These are phyloP conservation scores for Moniliella sp. DNA, from an alignment of 1,284 basidiomycete species.

Conservation along the genomic window DNA sequence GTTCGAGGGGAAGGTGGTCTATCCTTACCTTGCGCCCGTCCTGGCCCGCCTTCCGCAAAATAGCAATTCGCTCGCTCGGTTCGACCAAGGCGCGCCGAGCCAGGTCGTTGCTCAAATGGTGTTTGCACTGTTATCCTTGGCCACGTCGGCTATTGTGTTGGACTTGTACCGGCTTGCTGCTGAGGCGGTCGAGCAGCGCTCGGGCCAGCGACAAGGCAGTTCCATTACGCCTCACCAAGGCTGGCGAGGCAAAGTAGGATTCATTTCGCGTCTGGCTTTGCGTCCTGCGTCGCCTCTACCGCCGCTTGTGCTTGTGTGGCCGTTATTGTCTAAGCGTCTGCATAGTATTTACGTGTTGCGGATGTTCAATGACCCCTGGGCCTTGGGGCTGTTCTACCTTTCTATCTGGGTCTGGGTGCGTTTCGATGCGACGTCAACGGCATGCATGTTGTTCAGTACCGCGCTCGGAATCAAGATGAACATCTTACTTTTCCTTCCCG, in stretches of 20 bases:
- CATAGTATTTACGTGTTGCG: slow-evolving; percentile 81
- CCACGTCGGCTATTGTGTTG: slow-evolving; percentile 10
- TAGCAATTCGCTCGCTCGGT: too few species aligned
- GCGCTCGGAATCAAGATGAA: slow-evolving; percentile 93
- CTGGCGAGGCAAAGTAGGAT: too few species aligned
- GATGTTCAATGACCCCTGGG: slow-evolving; percentile 86
- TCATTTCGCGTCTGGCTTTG: neutral
- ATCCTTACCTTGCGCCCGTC: too few species aligned
- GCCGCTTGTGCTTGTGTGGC: slow-evolving; percentile 43
- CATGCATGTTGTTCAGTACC: neutral
- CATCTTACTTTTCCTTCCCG: slow-evolving; percentile 66
- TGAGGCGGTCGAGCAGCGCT: neutral
- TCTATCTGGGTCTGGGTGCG: slow-evolving; percentile 38
- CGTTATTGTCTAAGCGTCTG: slow-evolving; percentile 70
- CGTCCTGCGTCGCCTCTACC: neutral
- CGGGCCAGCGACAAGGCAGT: neutral
- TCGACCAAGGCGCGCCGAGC: neutral
- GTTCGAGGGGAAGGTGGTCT: too few species aligned
- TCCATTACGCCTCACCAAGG: too few species aligned
- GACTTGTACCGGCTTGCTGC: slow-evolving; percentile 11
- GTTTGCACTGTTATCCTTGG: slow-evolving; percentile 13
- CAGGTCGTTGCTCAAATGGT: slow-evolving; percentile 36
- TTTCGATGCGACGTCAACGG: neutral
- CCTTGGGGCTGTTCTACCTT: slow-evolving; percentile 42
- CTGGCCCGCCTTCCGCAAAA: too few species aligned